phyloP scores from a whole-genome alignment of 2,329 filamentous ascomycete genomes.

The Fusarium sp. region DNA sequence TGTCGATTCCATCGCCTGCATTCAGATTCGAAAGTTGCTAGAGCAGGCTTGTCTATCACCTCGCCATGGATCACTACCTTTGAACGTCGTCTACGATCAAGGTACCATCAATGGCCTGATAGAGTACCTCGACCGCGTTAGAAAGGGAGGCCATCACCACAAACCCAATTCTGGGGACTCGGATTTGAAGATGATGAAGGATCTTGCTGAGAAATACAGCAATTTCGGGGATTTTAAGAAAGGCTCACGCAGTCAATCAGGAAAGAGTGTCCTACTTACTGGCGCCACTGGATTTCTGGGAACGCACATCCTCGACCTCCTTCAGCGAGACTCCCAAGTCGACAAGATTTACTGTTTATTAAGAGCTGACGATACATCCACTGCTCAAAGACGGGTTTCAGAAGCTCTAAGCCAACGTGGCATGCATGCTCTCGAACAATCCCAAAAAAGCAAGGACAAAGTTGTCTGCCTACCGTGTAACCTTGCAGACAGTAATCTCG shows the following conservation, averaged over 20 bases:
- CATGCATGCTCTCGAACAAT: conserved; percentile 9
- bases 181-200: conserved; percentile 2
- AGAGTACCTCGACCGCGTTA: conserved; percentile 28
- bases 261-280: conserved; percentile 61
- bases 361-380: conserved; percentile 31
- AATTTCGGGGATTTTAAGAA: background rate
- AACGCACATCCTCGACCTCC: conserved; percentile 60
- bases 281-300: conserved; percentile 76
- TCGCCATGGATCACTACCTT: conserved; percentile 54
- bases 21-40: conserved; percentile 61
- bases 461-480: conserved; percentile 37
- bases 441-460: background rate
- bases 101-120: conserved; percentile 60
- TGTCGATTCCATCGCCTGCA: conserved; percentile 70
- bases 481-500: conserved; percentile 13
- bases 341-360: conserved; percentile 57
- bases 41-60: conserved; percentile 42
- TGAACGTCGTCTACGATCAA: conserved; percentile 71
- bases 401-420: conserved; percentile 14
- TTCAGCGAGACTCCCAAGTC: conserved; percentile 9
- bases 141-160: conserved; percentile 15
- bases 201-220: conserved; percentile 25
- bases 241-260: background rate
- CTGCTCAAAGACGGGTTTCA: conserved; percentile 27
- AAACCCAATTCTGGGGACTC: rapidly evolving